These are phyloP conservation scores for Cyathus striatus DNA, from an alignment of 768 basidiomycete species.

Conservation along the genomic window DNA sequence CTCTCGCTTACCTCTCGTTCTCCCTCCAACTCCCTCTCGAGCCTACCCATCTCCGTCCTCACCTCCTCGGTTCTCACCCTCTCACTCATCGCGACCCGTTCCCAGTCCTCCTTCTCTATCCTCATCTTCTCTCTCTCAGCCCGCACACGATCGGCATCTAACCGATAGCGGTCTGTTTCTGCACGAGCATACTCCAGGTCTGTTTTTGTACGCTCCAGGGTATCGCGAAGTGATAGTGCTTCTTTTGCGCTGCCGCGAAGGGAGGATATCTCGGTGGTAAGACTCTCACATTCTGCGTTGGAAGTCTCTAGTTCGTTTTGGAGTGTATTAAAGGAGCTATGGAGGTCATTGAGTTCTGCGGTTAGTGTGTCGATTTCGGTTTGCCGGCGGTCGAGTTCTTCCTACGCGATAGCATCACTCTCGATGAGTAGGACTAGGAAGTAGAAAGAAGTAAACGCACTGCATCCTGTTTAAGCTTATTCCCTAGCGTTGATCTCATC, in stretches of 20 bases:
- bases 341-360: constrained; percentile 72
- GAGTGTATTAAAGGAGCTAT: constrained; percentile 68
- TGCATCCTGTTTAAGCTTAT: constrained; percentile 94
- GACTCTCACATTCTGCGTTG: constrained; percentile 69
- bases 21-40: constrained; percentile 63
- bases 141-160: too few species aligned
- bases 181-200: constrained; percentile 77
- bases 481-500: constrained; percentile 91
- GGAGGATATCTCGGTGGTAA: constrained; percentile 63
- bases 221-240: too few species aligned
- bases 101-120: constrained; percentile 70
- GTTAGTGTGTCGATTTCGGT: constrained; percentile 76
- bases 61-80: constrained; percentile 68
- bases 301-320: constrained; percentile 75
- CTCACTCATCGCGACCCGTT: constrained; percentile 50
- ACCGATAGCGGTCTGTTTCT: constrained; percentile 86
- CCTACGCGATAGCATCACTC: constrained; percentile 45
- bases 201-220: constrained; percentile 70
- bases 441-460: constrained; percentile 47
- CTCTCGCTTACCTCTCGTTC: constrained; percentile 55
- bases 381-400: constrained; percentile 95
- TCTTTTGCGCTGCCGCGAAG: constrained; percentile 63
- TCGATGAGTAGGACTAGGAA: too few species aligned
- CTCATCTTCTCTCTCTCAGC: too few species aligned
- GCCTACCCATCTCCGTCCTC: constrained; percentile 46